Evolutionary conservation across 176 grass and related monocot species (phyloP).

Genomic region (Paspalum notatum): DNA sequence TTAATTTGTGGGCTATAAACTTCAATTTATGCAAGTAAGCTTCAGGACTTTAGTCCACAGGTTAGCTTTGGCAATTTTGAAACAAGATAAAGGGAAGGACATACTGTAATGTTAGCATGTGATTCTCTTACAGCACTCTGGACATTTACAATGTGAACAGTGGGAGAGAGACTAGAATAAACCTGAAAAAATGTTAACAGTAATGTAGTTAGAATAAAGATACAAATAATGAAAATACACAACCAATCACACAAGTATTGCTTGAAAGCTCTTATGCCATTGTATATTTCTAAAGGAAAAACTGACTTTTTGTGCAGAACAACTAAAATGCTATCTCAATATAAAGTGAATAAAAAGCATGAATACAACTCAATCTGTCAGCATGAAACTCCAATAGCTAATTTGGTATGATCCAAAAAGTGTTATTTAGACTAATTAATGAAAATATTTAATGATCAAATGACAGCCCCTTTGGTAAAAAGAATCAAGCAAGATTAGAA

Average conservation of each 20-base stretch:
- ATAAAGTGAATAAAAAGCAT: too few species aligned
- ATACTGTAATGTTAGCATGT: constrained; percentile 80
- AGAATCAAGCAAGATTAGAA: background rate
- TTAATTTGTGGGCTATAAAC: background rate
- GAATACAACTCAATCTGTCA: too few species aligned
- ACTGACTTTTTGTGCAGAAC: too few species aligned
- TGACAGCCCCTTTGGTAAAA: background rate
- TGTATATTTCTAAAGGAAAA: too few species aligned
- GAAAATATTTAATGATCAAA: constrained; percentile 2
- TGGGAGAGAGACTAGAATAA: constrained; percentile 77
- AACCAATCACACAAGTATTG: background rate
- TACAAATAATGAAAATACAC: background rate
- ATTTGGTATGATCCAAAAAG: background rate
- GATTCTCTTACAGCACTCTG: constrained; percentile 59
- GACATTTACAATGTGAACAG: constrained; percentile 84
- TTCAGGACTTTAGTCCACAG: constrained; percentile 3
- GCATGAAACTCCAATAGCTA: too few species aligned
- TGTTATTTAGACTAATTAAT: background rate
- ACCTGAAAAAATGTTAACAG: constrained; percentile 80
- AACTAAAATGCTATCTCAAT: too few species aligned
- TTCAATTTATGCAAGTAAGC: background rate
- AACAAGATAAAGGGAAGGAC: constrained; percentile 30
- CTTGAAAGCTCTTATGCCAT: too few species aligned
- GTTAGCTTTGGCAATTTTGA: background rate
- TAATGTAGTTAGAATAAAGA: constrained; percentile 30